Evolutionary conservation across 331 rosid species (phyloP).

Genomic region (Malus hybrid): DNA sequence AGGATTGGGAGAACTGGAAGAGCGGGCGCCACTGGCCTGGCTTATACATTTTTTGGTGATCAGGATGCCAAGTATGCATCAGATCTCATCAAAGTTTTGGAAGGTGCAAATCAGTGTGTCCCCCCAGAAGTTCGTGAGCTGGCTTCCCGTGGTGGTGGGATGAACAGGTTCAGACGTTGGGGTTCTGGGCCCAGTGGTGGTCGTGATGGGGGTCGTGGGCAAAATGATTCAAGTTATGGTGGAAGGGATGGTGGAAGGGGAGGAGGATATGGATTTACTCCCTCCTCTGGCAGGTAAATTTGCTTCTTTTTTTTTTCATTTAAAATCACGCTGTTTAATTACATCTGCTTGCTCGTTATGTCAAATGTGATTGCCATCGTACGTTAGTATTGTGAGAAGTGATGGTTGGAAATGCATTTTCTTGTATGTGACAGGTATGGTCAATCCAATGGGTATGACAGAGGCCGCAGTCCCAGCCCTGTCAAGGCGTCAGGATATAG

Average conservation of each 20-base stretch:
- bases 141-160: conserved; percentile 90
- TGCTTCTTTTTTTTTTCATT: no score
- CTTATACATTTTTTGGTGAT: conserved; percentile 87
- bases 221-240: conserved; percentile 43
- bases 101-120: conserved; percentile 90
- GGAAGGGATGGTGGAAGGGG: conserved; percentile 54
- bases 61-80: conserved; percentile 91
- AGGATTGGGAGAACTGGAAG: conserved; percentile 99
- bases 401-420: conserved; percentile 6
- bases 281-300: conserved; percentile 19
- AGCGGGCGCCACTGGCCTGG: conserved; percentile 97
- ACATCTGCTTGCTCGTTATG: neutral
- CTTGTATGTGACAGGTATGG: conserved; percentile 45
- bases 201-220: conserved; percentile 55
- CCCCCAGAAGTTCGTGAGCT: conserved; percentile 77
- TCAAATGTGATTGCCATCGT: neutral
- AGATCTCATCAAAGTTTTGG: conserved; percentile 89
- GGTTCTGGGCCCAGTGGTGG: conserved; percentile 63
- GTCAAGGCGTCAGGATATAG: conserved; percentile 39
- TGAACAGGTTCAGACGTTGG: conserved; percentile 76
- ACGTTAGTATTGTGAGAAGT: neutral
- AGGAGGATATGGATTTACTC: conserved; percentile 49
- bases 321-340: neutral
- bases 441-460: conserved; percentile 18
- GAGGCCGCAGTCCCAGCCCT: conserved; percentile 64